Evolutionary conservation across 1,284 basidiomycete genomes (phyloP), one percentile per base, ranked within the genome.

Genomic region (Papiliotrema terrestris): DNA sequence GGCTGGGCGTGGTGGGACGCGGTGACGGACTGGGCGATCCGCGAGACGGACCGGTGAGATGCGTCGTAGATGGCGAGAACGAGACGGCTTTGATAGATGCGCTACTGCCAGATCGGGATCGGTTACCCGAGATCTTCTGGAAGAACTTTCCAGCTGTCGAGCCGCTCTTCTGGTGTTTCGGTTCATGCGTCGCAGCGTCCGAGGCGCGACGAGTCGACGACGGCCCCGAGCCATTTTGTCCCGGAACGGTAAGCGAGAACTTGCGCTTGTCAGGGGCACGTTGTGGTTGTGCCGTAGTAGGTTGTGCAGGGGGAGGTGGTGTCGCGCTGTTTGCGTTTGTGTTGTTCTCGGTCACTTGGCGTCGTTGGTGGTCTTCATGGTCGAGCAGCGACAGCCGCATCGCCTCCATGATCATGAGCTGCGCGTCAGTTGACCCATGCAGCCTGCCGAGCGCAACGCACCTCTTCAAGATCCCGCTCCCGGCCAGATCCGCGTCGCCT

Each of bases 361-460:
- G 70, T 3, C 66, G 65, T 57, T 76, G 75, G 72, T 80, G 75
- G 59, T 82, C 80, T 60, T 83, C 82, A 60, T 98, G 92, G 64
- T 98, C 95, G 51, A 96, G 74, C 61, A 98, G 80, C 44, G 92
- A 96, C 55, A 97, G 79, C 42, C 95, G 85, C 93, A 99, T 97
- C 1, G 95, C 96, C 78, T 98, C 95, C 90, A 95, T 94, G 52
- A 99, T 81, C 94, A 98, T 97, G 46, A 98, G 79, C 89, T 97
- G 66, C 43, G 45, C 29, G 45, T 48, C 48, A 48, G n/a, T 9
- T n/a, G n/a, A 20, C 29, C 17, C 23, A 2, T 8, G n/a, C 20
- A 23, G 23, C n/a, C 38, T 14, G 29, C 29, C 17, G 15, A 17
- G 15, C 17, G 14, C n/a, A 38, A 72, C 83, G 73, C 65, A 91